Base-by-base conservation (phyloP, 805 yeast genomes). In the Pichia sporocuriosa region DNA sequence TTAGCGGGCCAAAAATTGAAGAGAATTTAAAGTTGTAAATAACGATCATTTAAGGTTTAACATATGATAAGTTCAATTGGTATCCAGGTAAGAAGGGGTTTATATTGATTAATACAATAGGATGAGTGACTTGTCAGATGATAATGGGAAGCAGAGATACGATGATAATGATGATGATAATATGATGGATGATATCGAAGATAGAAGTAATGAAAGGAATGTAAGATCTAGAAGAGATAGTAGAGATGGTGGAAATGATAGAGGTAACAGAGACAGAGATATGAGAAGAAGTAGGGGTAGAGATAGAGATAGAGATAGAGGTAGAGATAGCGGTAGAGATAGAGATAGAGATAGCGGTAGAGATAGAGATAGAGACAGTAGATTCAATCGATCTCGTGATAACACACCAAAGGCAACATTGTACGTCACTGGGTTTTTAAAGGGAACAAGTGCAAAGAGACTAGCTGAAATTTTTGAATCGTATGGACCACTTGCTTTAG, bases 391-490 rank as follows among this genome's bases (percentile, higher is more conserved):
- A 15, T 13, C 24, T 28, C 29, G 43, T 27, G 34, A 44, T 8
- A 34, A 40, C n/a, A 29, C 29, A 3, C 54, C 55, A n/a, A 40
- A 43, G 42, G 53, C 58, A 9, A 56, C 58, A 8, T 39, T 56
- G 15, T 55, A 54, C 26, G 57, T 56, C 5, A 51, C 55, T 8
- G 81, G 65, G 13, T 77, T 79, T 57, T 56, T 65, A 35, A 70
- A 66, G 42, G 79, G 71, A 22, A 63, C 74, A 40, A 67, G 68
- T 53, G 83, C 83, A 13, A 70, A 70, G 38, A 77, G 72, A 40
- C 63, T 79, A 49, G 82, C 83, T 19, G 73, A 75, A 16, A 73
- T 70, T 34, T 77, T 79, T 51, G 83, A 78, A 58, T 67, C 66
- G 78, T 78, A 52, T 48, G 84, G 84, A 37, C 70, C 68, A 49